Base-by-base conservation (phyloP, 495 filamentous ascomycete genomes). In the Penicillium chermesinum region DNA sequence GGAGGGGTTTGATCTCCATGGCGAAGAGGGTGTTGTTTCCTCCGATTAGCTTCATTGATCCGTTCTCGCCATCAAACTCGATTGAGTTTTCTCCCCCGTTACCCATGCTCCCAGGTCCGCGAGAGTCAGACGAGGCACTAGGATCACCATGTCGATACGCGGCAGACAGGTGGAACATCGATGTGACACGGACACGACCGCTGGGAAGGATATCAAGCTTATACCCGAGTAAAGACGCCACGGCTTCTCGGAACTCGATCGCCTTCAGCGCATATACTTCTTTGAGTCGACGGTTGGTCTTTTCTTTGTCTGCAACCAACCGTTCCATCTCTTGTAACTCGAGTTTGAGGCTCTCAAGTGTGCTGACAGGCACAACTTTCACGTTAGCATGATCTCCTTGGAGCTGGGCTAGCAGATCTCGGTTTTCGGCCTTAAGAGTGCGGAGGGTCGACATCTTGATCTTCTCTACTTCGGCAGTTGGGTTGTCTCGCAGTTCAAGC, bases 1-100 rank as follows among this genome's bases (percentile, higher is more conserved):
- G 88, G 40, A 88, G 76, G 44, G 85, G 84, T 54, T 77, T 80
- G 25, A 97, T 93, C 66, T 89, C 83, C 50, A 79, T 70, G 18
- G 89, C 91, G 67, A 98, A 98, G 20, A 76, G 75, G 58, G 86
- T 91, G 57, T 88, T 80, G 3, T 89, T 88, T 0, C 93, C 93
- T 4, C 93, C 93, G 13, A 83, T 85, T 49, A 97, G 85, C 73
- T 97, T 97, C 93, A 98, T 98, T 17, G 88, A 96, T 19, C 93
- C 82, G 51, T 86, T 85, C 66, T 97, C 91, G 17, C 91, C 94
- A 70, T 99, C 93, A 67, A 99, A 97, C 1, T 96, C 81, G 49
- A 99, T 95, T 39, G 84, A 89, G 52, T 91, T 94, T 50, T 78
- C 76, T 54, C 70, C 72, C 3, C 65, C 72, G 35, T 71, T 64